These are phyloP conservation scores for Grosmannia serpens DNA, from an alignment of 2,329 filamentous ascomycete species.

Conservation along the genomic window DNA sequence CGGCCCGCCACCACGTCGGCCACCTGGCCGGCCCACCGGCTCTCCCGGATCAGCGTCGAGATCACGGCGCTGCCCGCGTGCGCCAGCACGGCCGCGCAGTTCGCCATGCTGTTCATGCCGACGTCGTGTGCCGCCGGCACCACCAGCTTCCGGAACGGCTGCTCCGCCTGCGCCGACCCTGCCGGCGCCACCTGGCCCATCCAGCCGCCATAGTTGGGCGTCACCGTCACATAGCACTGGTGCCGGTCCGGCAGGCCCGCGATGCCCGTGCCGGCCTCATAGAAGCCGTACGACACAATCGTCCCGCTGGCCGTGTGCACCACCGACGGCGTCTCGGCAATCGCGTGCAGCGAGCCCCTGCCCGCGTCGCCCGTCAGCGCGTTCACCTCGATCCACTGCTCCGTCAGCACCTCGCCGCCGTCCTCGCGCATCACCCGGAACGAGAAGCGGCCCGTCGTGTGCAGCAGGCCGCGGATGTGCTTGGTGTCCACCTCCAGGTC, in stretches of 20 bases:
- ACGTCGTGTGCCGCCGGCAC: constrained; percentile 35
- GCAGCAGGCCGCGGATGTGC: constrained; percentile 27
- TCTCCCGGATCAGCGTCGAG: constrained; percentile 16
- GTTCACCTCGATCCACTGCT: constrained; percentile 34
- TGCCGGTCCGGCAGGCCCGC: constrained; percentile 29
- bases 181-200: constrained; percentile 29
- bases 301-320: constrained; percentile 21
- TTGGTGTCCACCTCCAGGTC: constrained; percentile 33
- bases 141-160: constrained; percentile 30
- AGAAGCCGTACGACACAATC: constrained; percentile 34
- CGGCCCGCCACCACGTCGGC: constrained; percentile 16
- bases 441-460: constrained; percentile 31
- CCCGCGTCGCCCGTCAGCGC: constrained; percentile 29
- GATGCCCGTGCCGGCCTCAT: constrained; percentile 32
- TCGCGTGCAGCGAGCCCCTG: constrained; percentile 26
- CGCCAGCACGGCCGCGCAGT: constrained; percentile 25
- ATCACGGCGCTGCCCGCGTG: constrained; percentile 22
- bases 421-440: constrained; percentile 24
- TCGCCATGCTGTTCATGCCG: constrained; percentile 40
- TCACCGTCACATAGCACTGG: constrained; percentile 34
- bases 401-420: constrained; percentile 26
- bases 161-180: constrained; percentile 24
- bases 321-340: constrained; percentile 20
- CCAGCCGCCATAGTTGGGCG: constrained; percentile 30
- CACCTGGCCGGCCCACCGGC: constrained; percentile 13